Conservation (phyloP, 805 yeast genomes). For the Naumovozyma dairenensis region DNA sequence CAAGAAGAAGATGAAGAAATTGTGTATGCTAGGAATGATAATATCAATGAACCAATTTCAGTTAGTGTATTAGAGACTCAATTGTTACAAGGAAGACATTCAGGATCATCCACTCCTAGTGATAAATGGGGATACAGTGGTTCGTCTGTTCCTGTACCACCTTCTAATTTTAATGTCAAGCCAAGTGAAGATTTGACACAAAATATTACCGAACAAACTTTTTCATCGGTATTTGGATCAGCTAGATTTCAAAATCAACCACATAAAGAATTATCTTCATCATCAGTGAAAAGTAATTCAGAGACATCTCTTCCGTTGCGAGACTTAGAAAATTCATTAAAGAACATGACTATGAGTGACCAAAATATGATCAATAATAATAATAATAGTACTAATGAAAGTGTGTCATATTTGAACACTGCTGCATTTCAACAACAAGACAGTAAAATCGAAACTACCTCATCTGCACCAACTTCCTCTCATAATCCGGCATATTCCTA, state of each 20-base stretch:
- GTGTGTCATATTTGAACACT: neutral
- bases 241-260: neutral
- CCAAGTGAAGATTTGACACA: constrained; percentile 16
- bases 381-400: neutral
- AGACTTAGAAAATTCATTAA: constrained; percentile 5
- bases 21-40: neutral
- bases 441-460: no score
- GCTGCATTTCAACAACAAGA: no score
- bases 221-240: constrained; percentile 1
- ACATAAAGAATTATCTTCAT: neutral
- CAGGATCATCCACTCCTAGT: neutral
- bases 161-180: constrained; percentile 17
- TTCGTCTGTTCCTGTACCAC: constrained; percentile 26
- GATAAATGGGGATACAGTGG: constrained; percentile 25
- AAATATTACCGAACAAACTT: neutral
- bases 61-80: constrained; percentile 12
- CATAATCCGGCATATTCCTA: no score
- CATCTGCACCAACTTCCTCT: no score
- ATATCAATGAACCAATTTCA: constrained; percentile 2
- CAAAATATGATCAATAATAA: constrained; percentile 1
- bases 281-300: neutral
- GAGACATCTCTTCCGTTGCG: neutral
- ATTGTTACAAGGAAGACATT: constrained; percentile 2
- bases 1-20: neutral
- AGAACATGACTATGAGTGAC: no score